Percentiles rank a stretch among this genome's conserved stretches.
Evolutionary conservation across 768 basidiomycete genomes (phyloP).

Genomic region (Amanita molliuscula): DNA sequence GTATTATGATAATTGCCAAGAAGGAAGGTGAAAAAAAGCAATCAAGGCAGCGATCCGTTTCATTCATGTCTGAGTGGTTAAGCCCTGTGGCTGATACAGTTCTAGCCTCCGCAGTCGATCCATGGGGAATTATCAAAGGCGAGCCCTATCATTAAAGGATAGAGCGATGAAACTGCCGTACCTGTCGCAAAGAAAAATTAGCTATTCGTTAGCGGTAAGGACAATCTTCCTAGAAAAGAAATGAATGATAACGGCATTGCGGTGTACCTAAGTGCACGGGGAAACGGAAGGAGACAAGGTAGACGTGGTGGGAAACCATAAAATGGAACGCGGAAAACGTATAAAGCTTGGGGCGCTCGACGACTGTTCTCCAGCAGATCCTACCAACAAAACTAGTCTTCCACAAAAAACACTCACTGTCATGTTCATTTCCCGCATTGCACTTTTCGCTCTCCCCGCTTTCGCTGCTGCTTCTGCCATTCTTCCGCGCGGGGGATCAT

Average conservation of each 20-base stretch:
- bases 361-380: no score
- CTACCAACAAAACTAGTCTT: not conserved
- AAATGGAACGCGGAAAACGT: not conserved
- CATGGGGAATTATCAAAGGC: not conserved
- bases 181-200: not conserved
- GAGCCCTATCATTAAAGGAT: not conserved
- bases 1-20: no score
- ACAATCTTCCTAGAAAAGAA: not conserved
- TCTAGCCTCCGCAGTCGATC: no score
- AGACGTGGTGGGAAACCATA: not conserved
- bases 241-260: not conserved
- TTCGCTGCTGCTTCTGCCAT: not conserved
- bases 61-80: no score
- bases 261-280: not conserved
- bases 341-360: not conserved
- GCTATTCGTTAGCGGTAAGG: not conserved
- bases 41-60: not conserved
- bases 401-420: not conserved
- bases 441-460: slow-evolving; percentile 3
- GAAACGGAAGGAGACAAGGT: not conserved
- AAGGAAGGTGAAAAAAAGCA: no score
- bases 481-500: not conserved
- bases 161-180: not conserved
- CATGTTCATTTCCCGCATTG: not conserved
- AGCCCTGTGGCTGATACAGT: no score